Evolutionary conservation across 2,329 filamentous ascomycete species (phyloP).

Genomic region (Fusarium anthophilum): DNA sequence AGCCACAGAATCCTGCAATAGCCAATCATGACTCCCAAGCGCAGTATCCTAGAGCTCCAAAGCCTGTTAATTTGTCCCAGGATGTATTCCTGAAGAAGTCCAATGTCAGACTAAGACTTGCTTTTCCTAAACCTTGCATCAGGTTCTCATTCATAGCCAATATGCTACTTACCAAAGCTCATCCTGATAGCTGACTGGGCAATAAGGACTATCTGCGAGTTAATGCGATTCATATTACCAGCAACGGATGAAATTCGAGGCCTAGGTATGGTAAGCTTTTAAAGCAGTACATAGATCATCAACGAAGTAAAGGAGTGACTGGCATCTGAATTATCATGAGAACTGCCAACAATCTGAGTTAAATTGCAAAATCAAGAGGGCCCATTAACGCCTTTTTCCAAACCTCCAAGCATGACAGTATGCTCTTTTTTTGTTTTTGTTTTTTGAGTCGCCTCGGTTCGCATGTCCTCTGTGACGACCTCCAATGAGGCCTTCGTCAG

Average conservation of each 20-base stretch:
- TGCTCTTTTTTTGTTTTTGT: background rate
- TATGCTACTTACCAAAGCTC: background rate
- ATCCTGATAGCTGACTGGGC: background rate
- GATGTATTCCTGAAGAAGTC: background rate
- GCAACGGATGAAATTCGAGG: background rate
- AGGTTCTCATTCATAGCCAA: background rate
- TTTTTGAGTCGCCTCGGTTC: background rate
- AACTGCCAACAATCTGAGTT: slow-evolving; percentile 9
- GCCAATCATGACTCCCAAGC: background rate
- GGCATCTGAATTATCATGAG: slow-evolving; percentile 6
- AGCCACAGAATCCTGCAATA: background rate
- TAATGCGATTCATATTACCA: background rate
- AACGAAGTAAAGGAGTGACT: background rate
- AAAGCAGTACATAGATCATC: background rate
- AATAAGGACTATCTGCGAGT: background rate
- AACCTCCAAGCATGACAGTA: background rate
- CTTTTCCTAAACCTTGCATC: background rate
- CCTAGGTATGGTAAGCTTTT: background rate
- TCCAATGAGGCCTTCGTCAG: background rate
- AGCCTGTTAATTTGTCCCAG: background rate
- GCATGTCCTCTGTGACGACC: background rate
- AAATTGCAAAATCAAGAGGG: background rate
- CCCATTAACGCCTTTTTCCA: slow-evolving; percentile 12
- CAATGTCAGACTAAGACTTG: background rate
- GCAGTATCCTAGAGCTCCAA: background rate